These are phyloP conservation scores for Akebia trifoliata DNA, from an alignment of 164 flowering plant genomes.

Conservation along the genomic window DNA sequence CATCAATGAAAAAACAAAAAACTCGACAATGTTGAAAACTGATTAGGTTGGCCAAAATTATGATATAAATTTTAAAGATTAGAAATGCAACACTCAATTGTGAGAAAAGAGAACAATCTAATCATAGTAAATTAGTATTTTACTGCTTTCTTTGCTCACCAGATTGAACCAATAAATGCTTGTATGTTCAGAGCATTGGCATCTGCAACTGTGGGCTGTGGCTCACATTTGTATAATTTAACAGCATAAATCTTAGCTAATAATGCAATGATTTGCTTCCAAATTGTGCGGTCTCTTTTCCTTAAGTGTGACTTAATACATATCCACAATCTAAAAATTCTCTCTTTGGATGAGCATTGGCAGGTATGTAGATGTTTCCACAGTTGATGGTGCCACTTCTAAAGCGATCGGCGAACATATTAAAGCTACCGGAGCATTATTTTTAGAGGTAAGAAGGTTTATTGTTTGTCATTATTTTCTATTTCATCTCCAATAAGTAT, in stretches of 20 bases:
- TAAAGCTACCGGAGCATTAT: constrained; percentile 74
- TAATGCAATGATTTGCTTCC: not conserved
- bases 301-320: not conserved
- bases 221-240: not conserved
- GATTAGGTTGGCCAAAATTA: too few relatives aligned
- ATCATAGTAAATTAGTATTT: too few relatives aligned
- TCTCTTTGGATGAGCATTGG: constrained; percentile 11
- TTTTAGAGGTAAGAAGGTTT: constrained; percentile 62
- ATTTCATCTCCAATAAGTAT: not conserved
- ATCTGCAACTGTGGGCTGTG: not conserved
- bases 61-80: too few relatives aligned
- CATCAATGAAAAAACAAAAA: too few relatives aligned
- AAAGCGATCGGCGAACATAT: constrained; percentile 54
- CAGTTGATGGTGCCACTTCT: constrained; percentile 80
- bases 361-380: constrained; percentile 93
- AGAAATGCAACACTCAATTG: too few relatives aligned
- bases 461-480: not conserved
- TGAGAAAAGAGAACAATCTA: too few relatives aligned
- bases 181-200: too few relatives aligned
- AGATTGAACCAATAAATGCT: too few relatives aligned
- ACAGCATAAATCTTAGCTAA: too few relatives aligned
- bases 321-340: not conserved
- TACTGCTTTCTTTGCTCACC: too few relatives aligned
- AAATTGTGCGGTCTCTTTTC: not conserved
- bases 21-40: too few relatives aligned